A percentile compares a stretch with the other conserved stretches of the same genome.
Evolutionary conservation across 2,329 filamentous ascomycete species (phyloP).

Genomic region (Neopestalotiopsis sp.): DNA sequence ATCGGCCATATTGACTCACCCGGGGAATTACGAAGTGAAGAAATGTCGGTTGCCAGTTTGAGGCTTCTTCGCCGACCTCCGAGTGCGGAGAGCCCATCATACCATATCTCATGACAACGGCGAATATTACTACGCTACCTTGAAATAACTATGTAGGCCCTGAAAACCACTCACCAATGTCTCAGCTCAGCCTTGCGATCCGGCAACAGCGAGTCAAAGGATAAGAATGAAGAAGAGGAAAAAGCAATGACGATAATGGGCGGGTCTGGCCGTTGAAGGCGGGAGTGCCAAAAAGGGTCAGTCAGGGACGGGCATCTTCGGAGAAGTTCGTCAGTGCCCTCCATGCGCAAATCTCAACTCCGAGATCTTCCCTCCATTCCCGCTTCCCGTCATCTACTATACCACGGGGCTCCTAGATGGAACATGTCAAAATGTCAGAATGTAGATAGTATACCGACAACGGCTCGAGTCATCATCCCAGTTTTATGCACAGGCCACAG

Average conservation of each 20-base stretch:
- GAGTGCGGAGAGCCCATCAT: not conserved
- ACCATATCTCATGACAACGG: constrained; percentile 1
- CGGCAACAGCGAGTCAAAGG: not conserved
- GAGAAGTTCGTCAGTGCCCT: not conserved
- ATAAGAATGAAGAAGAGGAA: not conserved
- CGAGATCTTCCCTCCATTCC: constrained; percentile 11
- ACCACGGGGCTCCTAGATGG: not conserved
- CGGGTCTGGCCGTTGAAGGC: constrained; percentile 5
- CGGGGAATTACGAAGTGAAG: not conserved
- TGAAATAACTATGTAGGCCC: too few relatives aligned
- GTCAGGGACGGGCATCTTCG: constrained; percentile 6
- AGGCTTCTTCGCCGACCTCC: not conserved
- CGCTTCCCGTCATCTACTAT: not conserved
- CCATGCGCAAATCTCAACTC: not conserved
- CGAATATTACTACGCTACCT: too few relatives aligned
- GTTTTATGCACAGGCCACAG: not conserved
- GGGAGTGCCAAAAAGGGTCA: not conserved
- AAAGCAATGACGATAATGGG: constrained; percentile 9
- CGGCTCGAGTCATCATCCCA: not conserved
- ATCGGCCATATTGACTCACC: not conserved
- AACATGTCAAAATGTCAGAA: not conserved
- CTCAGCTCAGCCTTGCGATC: not conserved
- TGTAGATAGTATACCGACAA: not conserved
- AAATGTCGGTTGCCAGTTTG: not conserved
- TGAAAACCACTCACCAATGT: not conserved